Evolutionary conservation across 164 flowering plant species (phyloP).

Genomic region (Saururus chinensis): DNA sequence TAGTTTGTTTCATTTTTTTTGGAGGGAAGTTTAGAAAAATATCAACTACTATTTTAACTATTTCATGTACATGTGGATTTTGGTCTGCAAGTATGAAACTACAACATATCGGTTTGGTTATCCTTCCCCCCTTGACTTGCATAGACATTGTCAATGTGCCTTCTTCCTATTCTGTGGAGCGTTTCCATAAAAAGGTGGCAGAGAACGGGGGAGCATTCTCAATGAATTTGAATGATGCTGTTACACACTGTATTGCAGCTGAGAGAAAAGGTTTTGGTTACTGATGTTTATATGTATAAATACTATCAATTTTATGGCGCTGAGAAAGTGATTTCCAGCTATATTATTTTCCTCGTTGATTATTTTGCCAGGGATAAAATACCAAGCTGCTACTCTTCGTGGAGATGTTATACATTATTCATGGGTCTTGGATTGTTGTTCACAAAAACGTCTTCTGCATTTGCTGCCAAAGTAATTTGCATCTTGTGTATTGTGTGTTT

Average conservation of each 20-base stretch:
- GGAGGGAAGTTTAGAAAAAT: too few species aligned
- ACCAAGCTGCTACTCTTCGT: constrained; percentile 76
- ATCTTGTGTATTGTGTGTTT: background rate
- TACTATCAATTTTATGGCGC: background rate
- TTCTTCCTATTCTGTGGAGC: constrained; percentile 50
- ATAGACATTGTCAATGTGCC: constrained; percentile 82
- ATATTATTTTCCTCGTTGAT: background rate
- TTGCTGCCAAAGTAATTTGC: constrained; percentile 69
- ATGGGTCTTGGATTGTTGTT: constrained; percentile 83
- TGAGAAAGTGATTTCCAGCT: background rate
- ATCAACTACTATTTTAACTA: too few species aligned
- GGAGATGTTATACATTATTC: constrained; percentile 85
- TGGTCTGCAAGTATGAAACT: background rate
- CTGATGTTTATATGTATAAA: background rate
- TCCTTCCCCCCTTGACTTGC: constrained; percentile 36
- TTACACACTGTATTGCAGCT: constrained; percentile 88
- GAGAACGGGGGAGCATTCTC: constrained; percentile 94
- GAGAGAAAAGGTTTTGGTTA: constrained; percentile 59
- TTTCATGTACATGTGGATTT: background rate
- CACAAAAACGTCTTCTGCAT: constrained; percentile 60
- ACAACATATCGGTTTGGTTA: background rate
- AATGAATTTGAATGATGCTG: constrained; percentile 86
- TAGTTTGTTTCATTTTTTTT: too few species aligned
- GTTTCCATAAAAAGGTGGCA: constrained; percentile 72
- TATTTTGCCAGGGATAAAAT: constrained; percentile 62